Conservation (phyloP, 352 stramenopile genomes). For the Pythium sukuiense region DNA sequence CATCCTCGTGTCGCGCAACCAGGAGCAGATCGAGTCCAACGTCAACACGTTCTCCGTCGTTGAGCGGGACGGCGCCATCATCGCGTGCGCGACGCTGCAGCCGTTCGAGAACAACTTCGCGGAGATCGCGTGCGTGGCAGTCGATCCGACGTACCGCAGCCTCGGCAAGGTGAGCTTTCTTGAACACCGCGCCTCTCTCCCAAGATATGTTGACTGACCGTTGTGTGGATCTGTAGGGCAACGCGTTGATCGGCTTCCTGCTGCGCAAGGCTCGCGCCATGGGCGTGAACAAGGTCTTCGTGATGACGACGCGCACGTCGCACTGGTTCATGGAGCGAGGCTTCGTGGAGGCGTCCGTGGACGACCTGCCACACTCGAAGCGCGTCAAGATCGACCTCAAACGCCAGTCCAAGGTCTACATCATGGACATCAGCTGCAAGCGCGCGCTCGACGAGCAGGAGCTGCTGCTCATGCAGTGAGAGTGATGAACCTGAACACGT, state of each 20-base stretch:
- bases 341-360: slow-evolving; percentile 90
- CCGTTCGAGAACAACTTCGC: slow-evolving; percentile 89
- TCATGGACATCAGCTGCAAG: slow-evolving; percentile 87
- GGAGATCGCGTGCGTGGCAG: slow-evolving; percentile 90
- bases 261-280: slow-evolving; percentile 85
- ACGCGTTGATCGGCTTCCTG: slow-evolving; percentile 90
- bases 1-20: slow-evolving; percentile 83
- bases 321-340: slow-evolving; percentile 98
- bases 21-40: slow-evolving; percentile 89
- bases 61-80: slow-evolving; percentile 87
- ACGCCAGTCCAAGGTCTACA: slow-evolving; percentile 87
- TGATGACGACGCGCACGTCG: slow-evolving; percentile 97
- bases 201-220: not conserved
- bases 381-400: slow-evolving; percentile 76
- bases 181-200: too few species aligned
- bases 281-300: slow-evolving; percentile 92
- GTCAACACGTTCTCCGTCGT: slow-evolving; percentile 88
- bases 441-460: slow-evolving; percentile 83
- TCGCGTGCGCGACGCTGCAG: slow-evolving; percentile 87
- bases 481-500: not conserved
- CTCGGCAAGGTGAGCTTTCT: slow-evolving; percentile 56
- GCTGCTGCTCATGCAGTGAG: slow-evolving; percentile 64
- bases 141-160: slow-evolving; percentile 86
- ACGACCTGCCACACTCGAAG: slow-evolving; percentile 86
- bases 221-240: slow-evolving; percentile 44